These are phyloP conservation scores for Calonectria fujianensis DNA, from an alignment of 2,329 filamentous ascomycete genomes.

Conservation along the genomic window DNA sequence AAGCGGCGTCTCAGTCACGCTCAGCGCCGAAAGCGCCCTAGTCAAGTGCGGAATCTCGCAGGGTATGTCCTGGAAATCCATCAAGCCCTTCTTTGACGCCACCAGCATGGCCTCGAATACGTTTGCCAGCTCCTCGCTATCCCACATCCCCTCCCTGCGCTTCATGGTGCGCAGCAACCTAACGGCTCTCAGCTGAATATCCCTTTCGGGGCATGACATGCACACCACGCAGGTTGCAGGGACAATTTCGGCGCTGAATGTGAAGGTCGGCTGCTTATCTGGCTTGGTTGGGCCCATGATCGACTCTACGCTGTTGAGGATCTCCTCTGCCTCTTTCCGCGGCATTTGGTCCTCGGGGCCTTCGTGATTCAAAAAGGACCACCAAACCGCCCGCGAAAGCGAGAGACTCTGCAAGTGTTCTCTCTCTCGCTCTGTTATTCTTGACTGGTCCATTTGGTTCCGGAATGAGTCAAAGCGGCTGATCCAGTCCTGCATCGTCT, in stretches of 20 bases:
- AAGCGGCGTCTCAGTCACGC: not conserved
- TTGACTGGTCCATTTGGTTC: not conserved
- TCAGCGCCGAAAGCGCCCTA: not conserved
- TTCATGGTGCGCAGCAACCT: conserved; percentile 6
- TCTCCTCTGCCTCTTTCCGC: not conserved
- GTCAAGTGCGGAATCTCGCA: conserved; percentile 11
- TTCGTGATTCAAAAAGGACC: conserved; percentile 5
- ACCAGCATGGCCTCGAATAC: not conserved
- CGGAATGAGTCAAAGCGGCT: not conserved
- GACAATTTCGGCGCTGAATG: not conserved
- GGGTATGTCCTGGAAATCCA: not conserved
- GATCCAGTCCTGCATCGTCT: conserved; percentile 12
- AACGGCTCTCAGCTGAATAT: not conserved
- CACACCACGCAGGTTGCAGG: not conserved
- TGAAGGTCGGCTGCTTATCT: not conserved
- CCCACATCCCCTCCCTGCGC: conserved; percentile 13
- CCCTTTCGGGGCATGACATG: not conserved
- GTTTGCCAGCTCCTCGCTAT: conserved; percentile 18
- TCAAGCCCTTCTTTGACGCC: not conserved
- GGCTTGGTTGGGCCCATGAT: not conserved
- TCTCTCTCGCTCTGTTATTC: not conserved
- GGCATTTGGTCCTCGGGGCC: conserved; percentile 4
- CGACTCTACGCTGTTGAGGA: not conserved
- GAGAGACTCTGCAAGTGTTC: not conserved
- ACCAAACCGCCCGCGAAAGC: conserved; percentile 2